These are phyloP conservation scores for Monosporascus sp. DNA, from an alignment of 2,329 filamentous ascomycete species.

Conservation along the genomic window DNA sequence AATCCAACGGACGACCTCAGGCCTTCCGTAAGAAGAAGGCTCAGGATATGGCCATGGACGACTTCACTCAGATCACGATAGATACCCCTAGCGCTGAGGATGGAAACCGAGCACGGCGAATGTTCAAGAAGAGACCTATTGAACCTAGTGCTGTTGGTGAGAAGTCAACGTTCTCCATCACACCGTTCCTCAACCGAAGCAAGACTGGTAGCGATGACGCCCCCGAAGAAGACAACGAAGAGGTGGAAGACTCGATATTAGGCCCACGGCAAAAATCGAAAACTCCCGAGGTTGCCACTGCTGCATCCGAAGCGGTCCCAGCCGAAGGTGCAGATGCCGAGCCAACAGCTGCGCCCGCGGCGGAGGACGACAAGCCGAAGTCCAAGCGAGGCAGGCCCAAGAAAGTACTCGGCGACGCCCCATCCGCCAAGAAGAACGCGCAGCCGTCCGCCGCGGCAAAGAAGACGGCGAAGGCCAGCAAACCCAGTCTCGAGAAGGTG, in stretches of 20 bases:
- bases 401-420: slow-evolving; percentile 40
- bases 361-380: slow-evolving; percentile 20
- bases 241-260: slow-evolving; percentile 19
- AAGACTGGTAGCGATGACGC: slow-evolving; percentile 46
- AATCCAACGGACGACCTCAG: slow-evolving; percentile 28
- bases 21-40: slow-evolving; percentile 39
- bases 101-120: slow-evolving; percentile 30
- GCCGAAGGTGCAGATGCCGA: not conserved
- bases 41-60: slow-evolving; percentile 39
- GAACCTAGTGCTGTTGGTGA: slow-evolving; percentile 64
- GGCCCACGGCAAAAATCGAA: slow-evolving; percentile 9
- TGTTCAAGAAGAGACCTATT: slow-evolving; percentile 50
- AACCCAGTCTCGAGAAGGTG: slow-evolving; percentile 24
- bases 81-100: slow-evolving; percentile 34
- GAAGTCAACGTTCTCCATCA: slow-evolving; percentile 91
- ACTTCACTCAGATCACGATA: slow-evolving; percentile 40
- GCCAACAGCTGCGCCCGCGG: slow-evolving; percentile 3
- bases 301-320: not conserved
- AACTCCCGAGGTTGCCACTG: slow-evolving; percentile 7
- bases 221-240: slow-evolving; percentile 19
- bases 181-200: slow-evolving; percentile 80
- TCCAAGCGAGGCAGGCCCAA: slow-evolving; percentile 37
- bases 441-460: slow-evolving; percentile 19
- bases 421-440: slow-evolving; percentile 41
- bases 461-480: slow-evolving; percentile 26